Evolutionary conservation across 257 asterid genomes (phyloP), one percentile per base, ranked within the genome.

Genomic region (Fraxinus anomala): DNA sequence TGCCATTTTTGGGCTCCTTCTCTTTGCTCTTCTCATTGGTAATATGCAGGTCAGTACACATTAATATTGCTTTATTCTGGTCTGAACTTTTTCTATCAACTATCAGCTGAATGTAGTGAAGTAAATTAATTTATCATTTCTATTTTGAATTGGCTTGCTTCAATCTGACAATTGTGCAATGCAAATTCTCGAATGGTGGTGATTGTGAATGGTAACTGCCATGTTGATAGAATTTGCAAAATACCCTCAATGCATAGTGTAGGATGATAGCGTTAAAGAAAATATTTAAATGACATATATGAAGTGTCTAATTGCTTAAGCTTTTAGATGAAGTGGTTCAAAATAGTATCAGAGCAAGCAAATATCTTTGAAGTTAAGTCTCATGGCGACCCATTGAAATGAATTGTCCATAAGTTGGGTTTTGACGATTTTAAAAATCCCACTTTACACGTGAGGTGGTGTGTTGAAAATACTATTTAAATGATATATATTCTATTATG

Each of bases 21-120:
- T 95, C 73, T 95, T 95, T 80, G 97, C 97, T 69, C 98, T 93
- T 77, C 97, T 95, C 87, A 95, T 90, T 76, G 99, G 99, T 79
- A 95, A 93, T 86, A 94, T 94, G 99, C 99, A 94, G 97, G 99
- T 91, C 49, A 40, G 77, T 73, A 54, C 3, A 68, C 49, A 26
- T 68, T 19, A 44, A 26, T 36, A 17, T 72, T 17, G 5, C 13
- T 19, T 63, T 3, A 0, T 63, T 76, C 26, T 34, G n/a, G 51
- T 0, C 74, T 51, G 36, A 73, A 23, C 65, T 33, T 21, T 10
- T 9, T 40, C 31, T 9, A 24, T 21, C 8, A 24, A 33, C 30
- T 68, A 24, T 56, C 51, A 8, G 47, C 71, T 30, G 26, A 19
- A 11, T 72, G 73, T 40, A 36, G 23, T 37, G 44, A 26, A 72